phyloP scores from a whole-genome alignment of 1,284 basidiomycete genomes.

The Uromyces viciae-fabae region DNA sequence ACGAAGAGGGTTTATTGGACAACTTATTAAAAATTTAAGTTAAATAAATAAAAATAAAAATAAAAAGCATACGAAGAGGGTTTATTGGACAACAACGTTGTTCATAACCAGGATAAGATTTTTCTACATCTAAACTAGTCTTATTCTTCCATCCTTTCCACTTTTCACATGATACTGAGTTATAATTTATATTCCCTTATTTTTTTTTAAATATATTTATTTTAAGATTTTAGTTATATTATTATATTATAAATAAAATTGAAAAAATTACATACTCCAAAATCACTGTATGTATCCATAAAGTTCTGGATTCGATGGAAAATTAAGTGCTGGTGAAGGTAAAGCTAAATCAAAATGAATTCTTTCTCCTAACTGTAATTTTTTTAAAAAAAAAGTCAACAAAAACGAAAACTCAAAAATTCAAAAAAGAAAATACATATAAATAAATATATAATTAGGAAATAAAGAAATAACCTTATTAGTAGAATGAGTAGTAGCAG shows the following conservation, averaged over 20 bases:
- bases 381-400: not conserved
- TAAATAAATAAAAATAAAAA: not conserved
- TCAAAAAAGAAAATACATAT: not conserved
- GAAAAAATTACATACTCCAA: slow-evolving; percentile 36
- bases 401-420: no score
- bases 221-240: not conserved
- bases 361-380: not conserved
- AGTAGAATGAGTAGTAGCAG: slow-evolving; percentile 3
- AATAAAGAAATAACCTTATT: slow-evolving; percentile 1
- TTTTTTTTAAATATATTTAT: not conserved
- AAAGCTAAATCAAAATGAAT: slow-evolving; percentile 39
- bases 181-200: slow-evolving; percentile 30
- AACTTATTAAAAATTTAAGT: not conserved
- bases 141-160: slow-evolving; percentile 35
- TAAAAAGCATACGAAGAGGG: slow-evolving; percentile 14
- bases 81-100: slow-evolving; percentile 29
- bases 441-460: no score
- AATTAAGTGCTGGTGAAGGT: slow-evolving; percentile 35
- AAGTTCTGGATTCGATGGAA: slow-evolving; percentile 5
- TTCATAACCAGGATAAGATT: slow-evolving; percentile 19
- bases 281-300: slow-evolving; percentile 41
- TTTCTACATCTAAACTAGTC: slow-evolving; percentile 7
- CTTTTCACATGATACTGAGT: slow-evolving; percentile 26
- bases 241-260: no score
- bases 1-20: slow-evolving; percentile 26